phyloP scores from a whole-genome alignment of 345 rosid genomes.

The Arabis alpina region DNA sequence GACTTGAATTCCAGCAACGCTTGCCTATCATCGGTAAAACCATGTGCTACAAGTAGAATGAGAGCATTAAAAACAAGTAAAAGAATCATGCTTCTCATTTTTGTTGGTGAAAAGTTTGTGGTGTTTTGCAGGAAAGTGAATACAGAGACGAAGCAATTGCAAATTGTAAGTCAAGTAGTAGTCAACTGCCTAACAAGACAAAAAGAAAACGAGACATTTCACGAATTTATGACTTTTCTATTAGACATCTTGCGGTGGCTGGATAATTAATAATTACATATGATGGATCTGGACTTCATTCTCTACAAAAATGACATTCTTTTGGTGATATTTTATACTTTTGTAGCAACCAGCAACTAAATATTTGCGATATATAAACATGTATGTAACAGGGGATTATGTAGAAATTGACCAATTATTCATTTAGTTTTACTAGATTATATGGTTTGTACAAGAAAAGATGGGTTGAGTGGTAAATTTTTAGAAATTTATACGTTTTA shows the following conservation, averaged over 20 bases:
- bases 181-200: background rate
- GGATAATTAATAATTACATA: no score
- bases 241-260: background rate
- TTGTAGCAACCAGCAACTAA: no score
- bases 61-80: constrained; percentile 16
- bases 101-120: background rate
- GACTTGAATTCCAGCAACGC: constrained; percentile 29
- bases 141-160: background rate
- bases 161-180: background rate
- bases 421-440: no score
- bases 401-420: no score
- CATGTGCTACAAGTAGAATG: constrained; percentile 2
- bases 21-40: background rate
- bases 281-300: no score
- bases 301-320: no score
- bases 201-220: background rate
- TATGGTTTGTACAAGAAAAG: no score
- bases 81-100: background rate
- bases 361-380: no score
- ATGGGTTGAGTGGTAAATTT: no score
- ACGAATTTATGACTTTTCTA: background rate
- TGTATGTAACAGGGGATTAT: no score
- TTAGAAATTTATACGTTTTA: no score
- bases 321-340: no score
- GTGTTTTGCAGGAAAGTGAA: background rate